Evolutionary conservation across 2,329 filamentous ascomycete genomes (phyloP).

Genomic region (Aspergillus quadricinctus): DNA sequence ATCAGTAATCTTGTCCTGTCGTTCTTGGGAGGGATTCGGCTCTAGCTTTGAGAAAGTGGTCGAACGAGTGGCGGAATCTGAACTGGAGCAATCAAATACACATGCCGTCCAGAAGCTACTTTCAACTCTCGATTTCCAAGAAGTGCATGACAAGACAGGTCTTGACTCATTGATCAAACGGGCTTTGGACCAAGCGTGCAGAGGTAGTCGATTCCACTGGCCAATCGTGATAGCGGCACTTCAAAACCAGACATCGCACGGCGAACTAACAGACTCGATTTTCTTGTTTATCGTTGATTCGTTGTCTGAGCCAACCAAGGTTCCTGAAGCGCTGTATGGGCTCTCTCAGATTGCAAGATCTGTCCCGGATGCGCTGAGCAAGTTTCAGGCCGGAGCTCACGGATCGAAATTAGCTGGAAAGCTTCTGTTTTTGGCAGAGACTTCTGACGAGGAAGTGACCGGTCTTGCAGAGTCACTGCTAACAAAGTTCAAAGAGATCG

Average conservation of each 20-base stretch:
- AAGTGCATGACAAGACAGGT: constrained; percentile 31
- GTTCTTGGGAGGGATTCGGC: constrained; percentile 40
- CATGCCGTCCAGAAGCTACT: constrained; percentile 37
- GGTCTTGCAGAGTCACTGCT: constrained; percentile 35
- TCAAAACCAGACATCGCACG: constrained; percentile 33
- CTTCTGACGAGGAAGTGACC: constrained; percentile 48
- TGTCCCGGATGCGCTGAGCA: constrained; percentile 38
- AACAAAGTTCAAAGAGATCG: constrained; percentile 29
- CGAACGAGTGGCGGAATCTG: constrained; percentile 29
- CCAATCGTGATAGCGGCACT: constrained; percentile 35
- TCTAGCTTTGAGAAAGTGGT: constrained; percentile 36
- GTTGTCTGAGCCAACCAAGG: constrained; percentile 36
- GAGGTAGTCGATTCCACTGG: constrained; percentile 36
- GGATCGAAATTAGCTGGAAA: constrained; percentile 50
- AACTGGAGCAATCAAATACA: constrained; percentile 28
- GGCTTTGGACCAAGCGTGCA: constrained; percentile 33
- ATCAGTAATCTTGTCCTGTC: constrained; percentile 58
- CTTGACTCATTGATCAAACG: constrained; percentile 33
- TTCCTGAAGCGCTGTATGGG: constrained; percentile 39
- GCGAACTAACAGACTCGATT: constrained; percentile 31
- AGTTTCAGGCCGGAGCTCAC: constrained; percentile 41
- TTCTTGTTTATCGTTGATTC: constrained; percentile 37
- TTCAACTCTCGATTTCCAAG: constrained; percentile 33
- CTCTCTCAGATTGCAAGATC: constrained; percentile 42
- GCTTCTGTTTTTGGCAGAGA: constrained; percentile 52